A percentile compares a stretch with the other conserved stretches of the same genome.
Evolutionary conservation across 345 rosid species (phyloP).

Genomic region (Camelina laxa): DNA sequence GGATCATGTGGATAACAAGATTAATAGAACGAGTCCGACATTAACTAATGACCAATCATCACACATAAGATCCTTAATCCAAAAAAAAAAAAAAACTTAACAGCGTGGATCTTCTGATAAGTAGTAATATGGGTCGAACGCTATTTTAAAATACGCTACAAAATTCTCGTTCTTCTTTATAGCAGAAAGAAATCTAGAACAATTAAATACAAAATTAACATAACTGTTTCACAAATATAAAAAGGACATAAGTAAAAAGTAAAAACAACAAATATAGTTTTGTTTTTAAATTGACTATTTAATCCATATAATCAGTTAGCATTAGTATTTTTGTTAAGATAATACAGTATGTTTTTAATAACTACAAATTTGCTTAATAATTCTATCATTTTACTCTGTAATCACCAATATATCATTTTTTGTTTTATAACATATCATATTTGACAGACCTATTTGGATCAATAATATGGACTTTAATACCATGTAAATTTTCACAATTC

Average conservation of each 20-base stretch:
- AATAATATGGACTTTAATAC: not conserved
- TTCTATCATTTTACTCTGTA: no score
- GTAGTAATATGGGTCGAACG: not conserved
- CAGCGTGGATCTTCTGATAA: not conserved
- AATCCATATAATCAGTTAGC: not conserved
- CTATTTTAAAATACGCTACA: not conserved
- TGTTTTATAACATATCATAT: no score
- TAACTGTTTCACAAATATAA: not conserved
- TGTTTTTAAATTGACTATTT: not conserved
- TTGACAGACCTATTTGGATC: not conserved
- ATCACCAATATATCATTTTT: no score
- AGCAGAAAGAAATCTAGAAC: not conserved
- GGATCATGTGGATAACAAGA: conserved; percentile 29
- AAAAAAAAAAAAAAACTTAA: not conserved
- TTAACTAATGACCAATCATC: conserved; percentile 36
- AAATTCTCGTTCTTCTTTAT: not conserved
- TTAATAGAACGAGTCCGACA: conserved; percentile 6
- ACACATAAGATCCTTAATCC: conserved; percentile 6
- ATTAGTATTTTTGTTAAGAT: not conserved
- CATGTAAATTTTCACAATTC: not conserved
- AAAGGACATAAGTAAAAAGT: not conserved
- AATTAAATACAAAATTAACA: not conserved
- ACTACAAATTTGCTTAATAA: no score
- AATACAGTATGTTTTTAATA: no score
- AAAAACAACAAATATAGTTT: not conserved